Base-by-base conservation (phyloP, 1,284 basidiomycete species). In the Heliocybe sulcata region DNA sequence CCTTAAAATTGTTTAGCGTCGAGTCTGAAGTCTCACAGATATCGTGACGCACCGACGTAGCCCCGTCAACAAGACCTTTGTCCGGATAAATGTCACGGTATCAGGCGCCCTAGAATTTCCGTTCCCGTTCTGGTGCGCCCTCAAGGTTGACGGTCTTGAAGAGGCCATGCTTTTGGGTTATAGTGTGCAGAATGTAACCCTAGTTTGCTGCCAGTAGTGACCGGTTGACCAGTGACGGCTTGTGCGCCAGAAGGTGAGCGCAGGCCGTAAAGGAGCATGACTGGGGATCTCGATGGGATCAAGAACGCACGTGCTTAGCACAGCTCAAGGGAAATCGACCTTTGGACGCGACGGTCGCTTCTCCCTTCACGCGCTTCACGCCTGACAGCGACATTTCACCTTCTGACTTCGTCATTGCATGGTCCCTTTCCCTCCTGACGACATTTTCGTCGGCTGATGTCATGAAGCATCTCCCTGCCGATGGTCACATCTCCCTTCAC, bases 31-130 rank as follows among this genome's bases (percentile, higher is more conserved):
- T 27, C 26, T 23, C 20, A 50, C 47, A 49, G 16, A 8, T 20
- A 49, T 6, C 23, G 6, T 12, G 8, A 64, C 73, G 55, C 59
- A 89, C 90, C 88, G 88, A 63, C 90, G 81, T 64, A 90, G 80
- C 2, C 92, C 92, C 35, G 92, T 72, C 11, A 93, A 77, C 16
- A 92, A 79, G 51, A 94, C 83, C 70, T 90, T 92, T 54, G 87
- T 83, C 42, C 84, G 68, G 26, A 64, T 51, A 49, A 59, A n/a
- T n/a, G n/a, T n/a, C n/a, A n/a, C 42, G 6, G n/a, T 45, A 45
- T 45, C 42, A 4, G 42, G 42, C 23, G 23, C 27, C 14, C 23
- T 12, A 29, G 11, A 8, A n/a, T 26, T 49, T 11, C 47, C 47
- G 47, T 23, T 26, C 23, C 23, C 38, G 38, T 42, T 42, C 38